These are phyloP conservation scores for Saposhnikovia divaricata DNA, from an alignment of 129 eudicot genomes.

Conservation along the genomic window DNA sequence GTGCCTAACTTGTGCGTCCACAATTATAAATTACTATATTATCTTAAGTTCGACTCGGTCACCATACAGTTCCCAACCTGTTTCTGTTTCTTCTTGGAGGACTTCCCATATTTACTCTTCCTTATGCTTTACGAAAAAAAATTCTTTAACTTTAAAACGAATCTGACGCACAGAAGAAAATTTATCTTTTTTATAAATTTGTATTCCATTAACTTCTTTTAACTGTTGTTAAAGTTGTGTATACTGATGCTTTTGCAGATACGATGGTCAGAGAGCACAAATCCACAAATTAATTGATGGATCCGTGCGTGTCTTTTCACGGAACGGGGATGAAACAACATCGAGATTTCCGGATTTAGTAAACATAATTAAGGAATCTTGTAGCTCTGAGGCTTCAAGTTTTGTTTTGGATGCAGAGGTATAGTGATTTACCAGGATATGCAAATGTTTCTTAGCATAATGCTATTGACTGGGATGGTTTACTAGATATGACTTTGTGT, in stretches of 20 bases:
- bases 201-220: background rate
- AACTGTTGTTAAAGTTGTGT: background rate
- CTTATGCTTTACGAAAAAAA: background rate
- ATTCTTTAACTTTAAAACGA: background rate
- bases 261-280: slow-evolving; percentile 98
- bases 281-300: slow-evolving; percentile 79
- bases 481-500: background rate
- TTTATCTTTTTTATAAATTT: background rate
- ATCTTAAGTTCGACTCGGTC: background rate
- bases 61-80: background rate
- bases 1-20: background rate
- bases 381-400: slow-evolving; percentile 41
- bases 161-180: background rate
- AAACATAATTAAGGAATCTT: slow-evolving; percentile 52
- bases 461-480: slow-evolving; percentile 6
- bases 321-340: slow-evolving; percentile 92
- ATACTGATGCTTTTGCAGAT: slow-evolving; percentile 34
- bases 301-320: slow-evolving; percentile 72
- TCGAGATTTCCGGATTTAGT: slow-evolving; percentile 81
- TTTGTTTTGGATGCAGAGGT: slow-evolving; percentile 97
- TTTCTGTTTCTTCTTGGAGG: background rate
- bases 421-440: slow-evolving; percentile 10
- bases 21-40: background rate
- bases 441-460: background rate
- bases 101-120: background rate